Evolutionary conservation across 2,329 filamentous ascomycete genomes (phyloP), one percentile per base, ranked within the genome.

Genomic region (Alternaria novae-zelandiae): DNA sequence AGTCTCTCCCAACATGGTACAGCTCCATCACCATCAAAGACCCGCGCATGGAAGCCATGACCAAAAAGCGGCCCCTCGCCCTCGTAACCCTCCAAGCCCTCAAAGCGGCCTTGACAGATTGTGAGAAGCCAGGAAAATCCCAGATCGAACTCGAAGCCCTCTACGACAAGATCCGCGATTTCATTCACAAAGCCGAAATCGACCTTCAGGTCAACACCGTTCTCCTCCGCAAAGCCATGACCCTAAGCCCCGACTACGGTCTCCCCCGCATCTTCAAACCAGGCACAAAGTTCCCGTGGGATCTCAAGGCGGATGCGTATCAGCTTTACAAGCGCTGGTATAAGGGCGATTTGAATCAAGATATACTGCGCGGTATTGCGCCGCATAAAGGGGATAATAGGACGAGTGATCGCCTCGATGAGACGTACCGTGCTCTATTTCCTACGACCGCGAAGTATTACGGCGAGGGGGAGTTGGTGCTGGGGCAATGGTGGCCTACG

Each of bases 401-500:
- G 17, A 74, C 62, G 30, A 65, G 66, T 15, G 77, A 80, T 45
- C 59, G 65, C 0, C 70, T 79, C 15, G 74, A 76, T 21, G 53
- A 53, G 0, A 44, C 45, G 12, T 66, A 71, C 63, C 7, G 80
- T 70, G 47, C 53, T 21, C 8, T 68, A 49, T 49, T 68, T 28
- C 59, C 54, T n/a, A 30, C 54, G 6, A 51, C 56, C 2, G 70
- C 78, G 4, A 79, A 78, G 6, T 78, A 76, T 56, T 73, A 79
- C 43, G 84, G 84, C 3, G 70, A 82, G 11, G 79, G 79, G 3
- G 51, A 78, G 4, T 75, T 85, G 2, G 70, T 84, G 1, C 80
- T 82, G 10, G 83, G 84, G 0, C 82, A 84, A 28, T 89, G 87
- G 87, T 89, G 82, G 82, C 86, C 87, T 0, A 79, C 80, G 1